Evolutionary conservation across 2,329 filamentous ascomycete genomes (phyloP), one percentile per base, ranked within the genome.

Genomic region (Magnaporthales sp.): DNA sequence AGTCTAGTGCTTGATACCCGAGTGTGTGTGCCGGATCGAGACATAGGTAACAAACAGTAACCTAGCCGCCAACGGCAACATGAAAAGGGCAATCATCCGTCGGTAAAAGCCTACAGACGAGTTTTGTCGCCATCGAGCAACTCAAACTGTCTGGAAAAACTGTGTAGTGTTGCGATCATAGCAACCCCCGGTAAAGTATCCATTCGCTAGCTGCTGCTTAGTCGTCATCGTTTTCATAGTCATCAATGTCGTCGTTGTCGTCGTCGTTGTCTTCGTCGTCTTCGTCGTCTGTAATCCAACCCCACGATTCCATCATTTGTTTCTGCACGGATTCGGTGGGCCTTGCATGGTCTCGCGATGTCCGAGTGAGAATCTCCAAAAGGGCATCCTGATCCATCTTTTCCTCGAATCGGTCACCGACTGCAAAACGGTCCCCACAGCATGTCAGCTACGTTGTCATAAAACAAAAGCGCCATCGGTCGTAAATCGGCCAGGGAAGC

Each of bases 341-440:
- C 9, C 75, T 72, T 8, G 72, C 73, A 62, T 77, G 75, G 29
- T 74, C 71, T 15, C 68, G 70, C 30, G 77, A 74, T 0, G 75
- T 76, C 30, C 68, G 69, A 9, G 69, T 69, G 8, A 77, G 70
- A 30, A 77, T 71, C 10, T 73, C 68, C 2, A 77, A 62, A 66
- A 76, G 72, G 2, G 73, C 73, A 38, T 73, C 68, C 51, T 75
- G 75, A 66, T 77, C 75, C 11, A 56, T 26, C 19, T 67, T 68
- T 4, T 72, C 67, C 27, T 69, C 69, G 66, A 77, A 77, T 30
- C 70, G 70, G 51, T 76, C 72, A 24, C 75, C 75, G 61, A 76
- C 75, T 76, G 58, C 15, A 15, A 9, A 27, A 15, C 5, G 15
- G 15, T 60, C 15, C 38, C 38, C 38, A 46, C 38, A 46, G 38